Evolutionary conservation across 2,329 filamentous ascomycete species (phyloP), one percentile per base, ranked within the genome.

Genomic region (Trichoderma koningiopsis): DNA sequence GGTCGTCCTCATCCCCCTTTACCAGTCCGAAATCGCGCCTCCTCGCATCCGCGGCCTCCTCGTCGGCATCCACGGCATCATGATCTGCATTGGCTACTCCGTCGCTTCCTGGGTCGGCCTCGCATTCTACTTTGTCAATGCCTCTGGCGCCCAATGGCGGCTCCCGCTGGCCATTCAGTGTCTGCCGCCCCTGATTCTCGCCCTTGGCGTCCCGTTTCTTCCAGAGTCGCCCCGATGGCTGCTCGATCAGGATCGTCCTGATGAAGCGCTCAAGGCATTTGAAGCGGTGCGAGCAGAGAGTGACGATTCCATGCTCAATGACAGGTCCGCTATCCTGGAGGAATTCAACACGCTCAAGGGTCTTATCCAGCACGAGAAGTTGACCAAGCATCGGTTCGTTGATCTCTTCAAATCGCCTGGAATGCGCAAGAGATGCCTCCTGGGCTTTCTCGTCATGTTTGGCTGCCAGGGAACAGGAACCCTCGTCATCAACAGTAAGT

Each of bases 1-100:
- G 19, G 52, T 53, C 24, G 52, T 53, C 10, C 47, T 64, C 47
- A 40, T 64, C 7, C 61, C 61, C 5, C 47, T 55, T 3, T 64
- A 64, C 47, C 61, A 64, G 37, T 64, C 61, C 22, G 61, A 64
- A 55, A 53, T 64, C n/a, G 61, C 61, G 19, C 61, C 61, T 2
- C 61, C 61, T 27, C 52, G 47, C 19, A 53, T 53, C 33, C 47
- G 61, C n/a, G 61, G 61, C 11, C 61, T 53, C 37, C 52, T 64
- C 5, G 61, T 64, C 29, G 61, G 61, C n/a, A 53, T 55, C 14
- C 61, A 64, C 31, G 61, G 61, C 27, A 47, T 64, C 61, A 64
- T 64, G 61, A 55, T 64, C 16, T 53, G 47, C 14, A 40, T 55
- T 22, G 61, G 61, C 27, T 64, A 64, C 24, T 49, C 52, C 16